Conservation (phyloP, 148 eudicot species). For the Diospyros lotus region DNA sequence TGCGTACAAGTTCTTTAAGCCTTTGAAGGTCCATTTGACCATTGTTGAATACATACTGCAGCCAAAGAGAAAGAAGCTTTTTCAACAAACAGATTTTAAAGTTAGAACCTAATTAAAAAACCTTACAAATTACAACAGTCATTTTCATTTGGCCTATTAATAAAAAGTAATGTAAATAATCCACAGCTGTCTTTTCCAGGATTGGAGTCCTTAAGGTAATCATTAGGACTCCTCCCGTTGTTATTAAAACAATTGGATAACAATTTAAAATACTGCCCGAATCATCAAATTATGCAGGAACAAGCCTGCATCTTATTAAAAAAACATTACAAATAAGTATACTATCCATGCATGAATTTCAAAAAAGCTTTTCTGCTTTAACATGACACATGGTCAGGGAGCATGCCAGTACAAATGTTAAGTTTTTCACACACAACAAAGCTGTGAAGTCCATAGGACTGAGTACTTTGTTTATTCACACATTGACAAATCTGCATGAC, state of each 20-base stretch:
- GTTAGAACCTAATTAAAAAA: background rate
- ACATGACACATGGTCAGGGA: too few species aligned
- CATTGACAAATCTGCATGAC: too few species aligned
- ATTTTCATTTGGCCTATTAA: background rate
- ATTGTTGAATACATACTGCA: constrained; percentile 90
- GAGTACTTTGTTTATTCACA: too few species aligned
- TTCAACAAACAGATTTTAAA: background rate
- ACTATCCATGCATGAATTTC: background rate
- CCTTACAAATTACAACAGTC: background rate
- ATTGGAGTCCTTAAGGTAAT: too few species aligned
- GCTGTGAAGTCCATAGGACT: background rate
- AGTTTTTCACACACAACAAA: background rate
- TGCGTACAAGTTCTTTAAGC: constrained; percentile 69
- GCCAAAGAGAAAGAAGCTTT: constrained; percentile 13
- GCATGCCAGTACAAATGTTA: background rate
- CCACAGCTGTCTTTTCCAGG: too few species aligned
- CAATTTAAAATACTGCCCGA: too few species aligned
- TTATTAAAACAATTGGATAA: too few species aligned
- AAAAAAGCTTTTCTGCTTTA: background rate
- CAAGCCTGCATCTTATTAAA: too few species aligned
- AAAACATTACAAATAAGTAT: background rate
- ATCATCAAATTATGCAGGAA: too few species aligned
- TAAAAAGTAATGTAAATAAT: background rate
- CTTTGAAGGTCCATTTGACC: constrained; percentile 87
- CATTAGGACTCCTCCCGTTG: too few species aligned